A percentile compares a stretch with the other conserved stretches of the same genome.
Evolutionary conservation across 2,329 filamentous ascomycete species (phyloP).

Genomic region (Leptodontidium sp.): DNA sequence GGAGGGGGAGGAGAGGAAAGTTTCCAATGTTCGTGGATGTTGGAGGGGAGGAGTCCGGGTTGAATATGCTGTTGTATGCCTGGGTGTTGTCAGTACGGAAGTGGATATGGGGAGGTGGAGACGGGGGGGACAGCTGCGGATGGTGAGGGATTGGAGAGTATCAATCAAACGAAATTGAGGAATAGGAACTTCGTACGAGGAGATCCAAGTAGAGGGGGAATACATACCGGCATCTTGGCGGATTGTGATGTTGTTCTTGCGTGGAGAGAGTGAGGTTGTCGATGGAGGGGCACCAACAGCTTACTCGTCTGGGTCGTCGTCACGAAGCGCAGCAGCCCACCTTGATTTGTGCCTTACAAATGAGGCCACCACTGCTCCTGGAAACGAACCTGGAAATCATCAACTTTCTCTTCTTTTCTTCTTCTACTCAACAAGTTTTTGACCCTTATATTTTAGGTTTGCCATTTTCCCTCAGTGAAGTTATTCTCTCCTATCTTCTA

Average conservation of each 20-base stretch:
- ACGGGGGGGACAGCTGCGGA: not conserved
- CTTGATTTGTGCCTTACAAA: not conserved
- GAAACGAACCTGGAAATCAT: no score
- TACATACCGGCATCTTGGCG: slow-evolving; percentile 18
- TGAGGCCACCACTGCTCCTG: not conserved
- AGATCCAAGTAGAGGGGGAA: not conserved
- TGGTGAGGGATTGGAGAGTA: not conserved
- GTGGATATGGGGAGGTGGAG: not conserved
- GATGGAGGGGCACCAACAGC: slow-evolving; percentile 13
- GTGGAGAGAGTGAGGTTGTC: slow-evolving; percentile 7
- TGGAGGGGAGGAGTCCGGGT: slow-evolving; percentile 74
- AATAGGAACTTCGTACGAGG: not conserved
- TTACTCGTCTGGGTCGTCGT: not conserved
- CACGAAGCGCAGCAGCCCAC: not conserved
- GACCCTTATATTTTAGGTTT: no score
- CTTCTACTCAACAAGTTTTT: no score
- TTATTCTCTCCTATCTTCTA: no score
- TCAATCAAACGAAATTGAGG: no score
- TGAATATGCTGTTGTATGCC: slow-evolving; percentile 99
- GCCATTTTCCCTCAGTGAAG: no score
- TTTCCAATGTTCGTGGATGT: slow-evolving; percentile 74
- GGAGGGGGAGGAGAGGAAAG: slow-evolving; percentile 92
- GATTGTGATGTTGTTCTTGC: not conserved
- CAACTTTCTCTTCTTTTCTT: not conserved
- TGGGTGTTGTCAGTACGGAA: slow-evolving; percentile 48